A percentile compares a stretch with the other conserved stretches of the same genome.
These are phyloP conservation scores for Staphylotrichum longicolle DNA, from an alignment of 495 filamentous ascomycete species.

Conservation along the genomic window DNA sequence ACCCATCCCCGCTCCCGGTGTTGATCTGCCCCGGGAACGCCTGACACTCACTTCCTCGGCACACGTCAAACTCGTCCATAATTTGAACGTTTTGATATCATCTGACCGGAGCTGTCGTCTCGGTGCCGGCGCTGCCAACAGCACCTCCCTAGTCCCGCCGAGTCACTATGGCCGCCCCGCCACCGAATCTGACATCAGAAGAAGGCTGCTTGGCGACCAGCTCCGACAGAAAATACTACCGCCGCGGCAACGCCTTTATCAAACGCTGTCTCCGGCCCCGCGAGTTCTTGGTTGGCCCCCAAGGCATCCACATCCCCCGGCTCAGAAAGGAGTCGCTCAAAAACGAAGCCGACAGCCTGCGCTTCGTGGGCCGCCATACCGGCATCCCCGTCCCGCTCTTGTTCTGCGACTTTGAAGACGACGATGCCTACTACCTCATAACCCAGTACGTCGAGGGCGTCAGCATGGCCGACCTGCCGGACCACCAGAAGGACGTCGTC, in stretches of 20 bases:
- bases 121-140: not conserved
- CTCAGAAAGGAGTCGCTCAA: conserved; percentile 8
- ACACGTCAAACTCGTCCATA: not conserved
- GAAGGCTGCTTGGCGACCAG: conserved; percentile 13
- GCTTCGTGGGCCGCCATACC: conserved; percentile 12
- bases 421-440: conserved; percentile 20
- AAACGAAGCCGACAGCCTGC: conserved; percentile 19
- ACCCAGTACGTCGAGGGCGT: conserved; percentile 19
- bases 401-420: conserved; percentile 19
- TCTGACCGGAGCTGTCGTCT: not conserved
- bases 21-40: not conserved
- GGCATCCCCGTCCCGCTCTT: conserved; percentile 16
- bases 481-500: conserved; percentile 12
- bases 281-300: conserved; percentile 7
- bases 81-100: not conserved
- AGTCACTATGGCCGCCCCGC: conserved; percentile 9
- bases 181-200: conserved; percentile 9
- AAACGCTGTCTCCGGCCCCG: conserved; percentile 14
- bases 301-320: conserved; percentile 7
- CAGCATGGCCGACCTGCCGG: conserved; percentile 17
- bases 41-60: not conserved
- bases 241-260: conserved; percentile 18
- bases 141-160: not conserved
- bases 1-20: conserved; percentile 3
- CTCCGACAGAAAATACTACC: conserved; percentile 16